These are phyloP conservation scores for Trametes cingulata DNA, from an alignment of 768 basidiomycete genomes.

Conservation along the genomic window DNA sequence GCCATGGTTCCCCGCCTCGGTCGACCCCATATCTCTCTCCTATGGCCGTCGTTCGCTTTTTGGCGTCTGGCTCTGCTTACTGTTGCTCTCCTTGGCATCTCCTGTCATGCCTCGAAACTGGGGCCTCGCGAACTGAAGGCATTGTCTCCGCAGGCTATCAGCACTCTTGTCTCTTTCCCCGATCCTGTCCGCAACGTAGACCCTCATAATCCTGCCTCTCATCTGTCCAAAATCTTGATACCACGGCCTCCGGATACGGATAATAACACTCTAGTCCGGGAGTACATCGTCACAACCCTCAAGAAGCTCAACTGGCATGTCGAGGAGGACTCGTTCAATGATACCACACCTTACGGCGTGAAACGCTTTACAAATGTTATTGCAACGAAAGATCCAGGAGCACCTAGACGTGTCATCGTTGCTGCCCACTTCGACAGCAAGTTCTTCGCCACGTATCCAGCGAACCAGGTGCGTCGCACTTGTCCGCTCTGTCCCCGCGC, in stretches of 20 bases:
- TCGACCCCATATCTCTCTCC: not conserved
- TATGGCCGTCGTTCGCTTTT: not conserved
- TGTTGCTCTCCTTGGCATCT: slow-evolving; percentile 16
- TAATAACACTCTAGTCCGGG: slow-evolving; percentile 79
- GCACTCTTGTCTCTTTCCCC: slow-evolving; percentile 49
- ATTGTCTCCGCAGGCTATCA: slow-evolving; percentile 54
- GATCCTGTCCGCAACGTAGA: slow-evolving; percentile 74
- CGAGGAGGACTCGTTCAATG: slow-evolving; percentile 81
- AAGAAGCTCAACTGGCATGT: slow-evolving; percentile 81
- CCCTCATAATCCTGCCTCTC: slow-evolving; percentile 61
- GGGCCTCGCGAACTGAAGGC: slow-evolving; percentile 39
- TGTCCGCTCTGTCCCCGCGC: not conserved
- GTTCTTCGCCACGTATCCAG: slow-evolving; percentile 69
- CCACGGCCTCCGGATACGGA: slow-evolving; percentile 77
- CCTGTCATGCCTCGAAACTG: slow-evolving; percentile 34
- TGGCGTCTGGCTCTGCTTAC: slow-evolving; percentile 1
- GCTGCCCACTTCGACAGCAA: slow-evolving; percentile 95
- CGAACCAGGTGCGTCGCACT: slow-evolving; percentile 62
- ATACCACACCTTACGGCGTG: slow-evolving; percentile 76
- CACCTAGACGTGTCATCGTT: slow-evolving; percentile 78
- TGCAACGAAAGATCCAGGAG: slow-evolving; percentile 91
- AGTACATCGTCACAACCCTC: slow-evolving; percentile 77
- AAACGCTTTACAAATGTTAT: slow-evolving; percentile 88
- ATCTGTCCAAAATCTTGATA: slow-evolving; percentile 82
- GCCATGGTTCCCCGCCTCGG: slow-evolving; percentile 5